Percentiles rank a stretch among this genome's conserved stretches.
These are phyloP conservation scores for Nicotiana undulata DNA, from an alignment of 257 asterid genomes.

Conservation along the genomic window DNA sequence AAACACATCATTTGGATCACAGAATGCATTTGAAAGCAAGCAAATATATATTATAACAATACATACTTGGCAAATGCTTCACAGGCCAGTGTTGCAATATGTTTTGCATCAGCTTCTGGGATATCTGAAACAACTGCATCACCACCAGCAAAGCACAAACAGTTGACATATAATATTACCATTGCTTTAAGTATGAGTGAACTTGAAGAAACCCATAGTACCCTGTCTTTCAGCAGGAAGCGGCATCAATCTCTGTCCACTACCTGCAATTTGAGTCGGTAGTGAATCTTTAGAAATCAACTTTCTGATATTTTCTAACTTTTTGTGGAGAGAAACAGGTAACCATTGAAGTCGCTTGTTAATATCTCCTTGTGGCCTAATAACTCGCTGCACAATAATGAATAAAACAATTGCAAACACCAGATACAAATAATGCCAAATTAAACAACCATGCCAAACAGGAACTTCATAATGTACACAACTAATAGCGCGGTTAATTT, in stretches of 20 bases:
- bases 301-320: slow-evolving; percentile 22
- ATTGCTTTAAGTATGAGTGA: slow-evolving; percentile 2
- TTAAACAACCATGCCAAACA: not conserved
- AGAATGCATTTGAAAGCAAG: not conserved
- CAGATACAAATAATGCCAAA: not conserved
- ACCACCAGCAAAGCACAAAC: not conserved
- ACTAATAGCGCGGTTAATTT: not conserved
- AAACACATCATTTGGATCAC: not conserved
- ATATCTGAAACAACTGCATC: slow-evolving; percentile 27
- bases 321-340: slow-evolving; percentile 54
- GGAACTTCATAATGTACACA: not conserved
- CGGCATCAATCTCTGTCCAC: slow-evolving; percentile 12
- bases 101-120: slow-evolving; percentile 52
- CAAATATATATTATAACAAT: not conserved
- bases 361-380: slow-evolving; percentile 67
- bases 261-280: slow-evolving; percentile 27
- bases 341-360: slow-evolving; percentile 54
- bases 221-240: slow-evolving; percentile 8
- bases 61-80: slow-evolving; percentile 53
- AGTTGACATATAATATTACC: not conserved
- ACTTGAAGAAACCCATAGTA: not conserved
- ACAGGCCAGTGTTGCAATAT: slow-evolving; percentile 42
- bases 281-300: slow-evolving; percentile 22
- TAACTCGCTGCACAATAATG: slow-evolving; percentile 47
- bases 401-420: not conserved